Conservation (phyloP, 257 asterid genomes). For the Primulina huaijiensis region DNA sequence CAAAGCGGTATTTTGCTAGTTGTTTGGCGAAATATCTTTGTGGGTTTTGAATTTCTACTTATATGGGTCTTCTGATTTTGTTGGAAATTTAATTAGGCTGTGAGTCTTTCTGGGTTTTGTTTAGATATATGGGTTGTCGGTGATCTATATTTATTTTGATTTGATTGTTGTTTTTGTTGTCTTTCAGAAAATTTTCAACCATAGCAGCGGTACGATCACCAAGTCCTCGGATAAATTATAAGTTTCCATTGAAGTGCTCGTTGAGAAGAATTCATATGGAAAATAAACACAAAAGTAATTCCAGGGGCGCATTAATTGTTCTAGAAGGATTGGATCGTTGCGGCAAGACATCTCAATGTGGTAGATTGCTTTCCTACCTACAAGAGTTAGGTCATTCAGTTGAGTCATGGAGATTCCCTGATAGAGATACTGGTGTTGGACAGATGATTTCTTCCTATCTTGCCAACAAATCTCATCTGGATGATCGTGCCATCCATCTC, state of each 20-base stretch:
- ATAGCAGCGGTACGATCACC: slow-evolving; percentile 20
- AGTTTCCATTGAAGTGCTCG: slow-evolving; percentile 44
- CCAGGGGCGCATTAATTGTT: slow-evolving; percentile 91
- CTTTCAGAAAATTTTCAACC: slow-evolving; percentile 38
- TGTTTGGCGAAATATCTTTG: slow-evolving; percentile 38
- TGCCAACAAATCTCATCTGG: slow-evolving; percentile 67
- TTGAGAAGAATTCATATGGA: slow-evolving; percentile 66
- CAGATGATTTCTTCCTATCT: slow-evolving; percentile 95
- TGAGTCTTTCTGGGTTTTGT: background rate
- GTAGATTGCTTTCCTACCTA: slow-evolving; percentile 53
- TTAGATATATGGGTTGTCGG: no score
- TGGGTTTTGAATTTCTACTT: no score
- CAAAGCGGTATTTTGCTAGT: background rate
- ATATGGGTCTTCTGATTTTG: no score
- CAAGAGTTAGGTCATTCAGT: slow-evolving; percentile 63
- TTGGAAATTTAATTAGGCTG: no score
- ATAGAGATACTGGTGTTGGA: slow-evolving; percentile 83
- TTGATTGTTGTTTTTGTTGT: background rate
- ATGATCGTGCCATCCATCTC: slow-evolving; percentile 84
- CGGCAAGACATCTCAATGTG: slow-evolving; percentile 87
- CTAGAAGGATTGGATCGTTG: slow-evolving; percentile 91
- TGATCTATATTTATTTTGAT: no score
- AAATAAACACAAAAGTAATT: slow-evolving; percentile 32
- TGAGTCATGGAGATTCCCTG: slow-evolving; percentile 93
- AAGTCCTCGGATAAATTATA: slow-evolving; percentile 30